Evolutionary conservation across 2,329 filamentous ascomycete species (phyloP).

Genomic region (Aspergillus sp.): DNA sequence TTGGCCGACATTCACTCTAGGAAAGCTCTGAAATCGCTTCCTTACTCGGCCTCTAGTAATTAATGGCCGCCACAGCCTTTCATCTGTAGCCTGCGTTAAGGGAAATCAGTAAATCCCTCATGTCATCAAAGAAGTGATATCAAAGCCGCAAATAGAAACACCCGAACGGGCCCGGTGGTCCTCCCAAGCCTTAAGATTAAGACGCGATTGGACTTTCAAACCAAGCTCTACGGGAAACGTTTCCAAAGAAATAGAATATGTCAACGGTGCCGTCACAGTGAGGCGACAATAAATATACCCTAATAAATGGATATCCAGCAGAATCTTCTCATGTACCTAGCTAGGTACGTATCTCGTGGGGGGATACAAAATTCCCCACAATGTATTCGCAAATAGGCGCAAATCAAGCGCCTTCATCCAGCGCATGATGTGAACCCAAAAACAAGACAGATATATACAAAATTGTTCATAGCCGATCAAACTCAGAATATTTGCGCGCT

Average conservation of each 20-base stretch:
- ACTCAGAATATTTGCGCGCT: not conserved
- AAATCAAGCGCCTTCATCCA: no score
- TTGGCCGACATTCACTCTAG: not conserved
- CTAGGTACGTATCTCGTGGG: no score
- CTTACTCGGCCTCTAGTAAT: no score
- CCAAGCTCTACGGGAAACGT: no score
- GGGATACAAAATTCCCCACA: no score
- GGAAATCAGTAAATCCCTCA: not conserved
- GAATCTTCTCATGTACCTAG: no score
- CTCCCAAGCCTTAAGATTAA: constrained; percentile 46
- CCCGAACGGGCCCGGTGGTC: constrained; percentile 41
- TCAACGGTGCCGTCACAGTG: no score
- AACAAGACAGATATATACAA: not conserved
- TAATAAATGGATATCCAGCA: no score
- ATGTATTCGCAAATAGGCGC: no score
- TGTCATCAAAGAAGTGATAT: not conserved
- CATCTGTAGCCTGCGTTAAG: not conserved
- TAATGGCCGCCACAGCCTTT: not conserved
- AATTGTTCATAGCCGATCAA: not conserved
- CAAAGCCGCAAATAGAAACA: constrained; percentile 20
- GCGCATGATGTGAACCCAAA: not conserved
- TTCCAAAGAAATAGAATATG: no score
- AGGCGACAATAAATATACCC: no score
- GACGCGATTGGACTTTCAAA: constrained; percentile 19
- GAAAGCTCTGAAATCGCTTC: not conserved